These are phyloP conservation scores for Hygrophila difformis DNA, from an alignment of 257 asterid species.

Conservation along the genomic window DNA sequence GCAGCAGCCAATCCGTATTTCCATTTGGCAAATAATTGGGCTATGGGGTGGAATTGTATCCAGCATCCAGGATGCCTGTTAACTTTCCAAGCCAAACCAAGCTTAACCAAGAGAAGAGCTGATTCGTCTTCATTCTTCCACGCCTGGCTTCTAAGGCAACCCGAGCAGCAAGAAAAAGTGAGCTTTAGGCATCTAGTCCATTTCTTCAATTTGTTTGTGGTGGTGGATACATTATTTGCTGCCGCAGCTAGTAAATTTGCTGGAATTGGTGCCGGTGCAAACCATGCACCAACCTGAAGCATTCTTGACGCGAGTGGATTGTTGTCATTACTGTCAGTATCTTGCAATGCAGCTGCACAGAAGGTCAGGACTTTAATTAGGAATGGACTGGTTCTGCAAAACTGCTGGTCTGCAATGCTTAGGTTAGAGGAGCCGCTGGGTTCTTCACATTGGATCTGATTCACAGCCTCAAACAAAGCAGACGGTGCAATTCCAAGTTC, in stretches of 20 bases:
- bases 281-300: conserved; percentile 80
- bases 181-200: conserved; percentile 46
- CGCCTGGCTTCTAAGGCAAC: conserved; percentile 38
- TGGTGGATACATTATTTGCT: conserved; percentile 42
- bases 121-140: conserved; percentile 75
- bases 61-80: conserved; percentile 55
- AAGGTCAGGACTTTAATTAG: conserved; percentile 47
- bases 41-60: conserved; percentile 73
- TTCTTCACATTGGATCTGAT: conserved; percentile 38
- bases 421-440: conserved; percentile 16
- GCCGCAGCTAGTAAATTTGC: conserved; percentile 54
- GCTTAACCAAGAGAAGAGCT: conserved; percentile 43
- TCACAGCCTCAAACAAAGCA: conserved; percentile 56
- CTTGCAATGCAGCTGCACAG: conserved; percentile 35
- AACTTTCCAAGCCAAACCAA: conserved; percentile 60
- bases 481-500: conserved; percentile 61
- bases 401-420: conserved; percentile 43
- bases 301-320: conserved; percentile 46
- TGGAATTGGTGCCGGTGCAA: conserved; percentile 67
- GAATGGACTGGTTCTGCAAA: conserved; percentile 47
- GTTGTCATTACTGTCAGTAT: conserved; percentile 30
- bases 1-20: conserved; percentile 40
- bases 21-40: conserved; percentile 46
- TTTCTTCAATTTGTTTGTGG: conserved; percentile 31
- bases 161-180: conserved; percentile 37